Percentiles rank a stretch among this genome's conserved stretches.
These are phyloP conservation scores for Hypholoma sublateritium DNA, from an alignment of 768 basidiomycete genomes.

Conservation along the genomic window DNA sequence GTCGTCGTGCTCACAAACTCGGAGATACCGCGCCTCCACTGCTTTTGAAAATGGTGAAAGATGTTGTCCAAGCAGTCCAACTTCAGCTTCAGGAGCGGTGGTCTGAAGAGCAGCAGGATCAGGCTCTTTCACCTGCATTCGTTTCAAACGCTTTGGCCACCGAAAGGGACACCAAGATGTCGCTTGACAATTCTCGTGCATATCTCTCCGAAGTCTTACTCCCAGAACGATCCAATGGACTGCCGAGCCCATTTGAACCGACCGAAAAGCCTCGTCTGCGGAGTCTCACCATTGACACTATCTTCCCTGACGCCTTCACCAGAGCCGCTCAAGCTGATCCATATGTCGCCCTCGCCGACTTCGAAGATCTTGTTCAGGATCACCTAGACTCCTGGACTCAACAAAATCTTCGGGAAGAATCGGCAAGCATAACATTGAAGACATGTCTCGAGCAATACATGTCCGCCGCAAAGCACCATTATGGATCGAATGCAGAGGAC, in stretches of 20 bases:
- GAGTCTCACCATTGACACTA: conserved; percentile 4
- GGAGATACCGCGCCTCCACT: conserved; percentile 18
- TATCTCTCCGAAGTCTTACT: conserved; percentile 26
- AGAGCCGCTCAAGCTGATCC: conserved; percentile 2
- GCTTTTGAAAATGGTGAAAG: conserved; percentile 18
- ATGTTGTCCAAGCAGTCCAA: conserved; percentile 17
- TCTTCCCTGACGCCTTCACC: conserved; percentile 3
- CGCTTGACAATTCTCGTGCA: conserved; percentile 25
- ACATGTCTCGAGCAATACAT: conserved; percentile 21
- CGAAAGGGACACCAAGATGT: conserved; percentile 28
- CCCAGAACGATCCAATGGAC: background rate
- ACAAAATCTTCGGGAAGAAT: conserved; percentile 10
- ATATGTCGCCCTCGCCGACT: conserved; percentile 29
- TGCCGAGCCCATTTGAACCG: conserved; percentile 16
- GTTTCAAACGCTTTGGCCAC: conserved; percentile 24
- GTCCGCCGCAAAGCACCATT: conserved; percentile 21
- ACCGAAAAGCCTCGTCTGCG: conserved; percentile 17
- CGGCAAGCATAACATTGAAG: conserved; percentile 22
- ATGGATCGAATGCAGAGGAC: conserved; percentile 35
- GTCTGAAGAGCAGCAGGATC: conserved; percentile 24
- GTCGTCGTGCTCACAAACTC: conserved; percentile 38
- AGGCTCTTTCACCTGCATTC: conserved; percentile 24
- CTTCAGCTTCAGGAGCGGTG: conserved; percentile 32
- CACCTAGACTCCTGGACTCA: conserved; percentile 33
- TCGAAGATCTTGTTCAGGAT: conserved; percentile 32